Base-by-base conservation (phyloP, 1,139 yeast species). In the Hemisphaericaspora xylanilytica region DNA sequence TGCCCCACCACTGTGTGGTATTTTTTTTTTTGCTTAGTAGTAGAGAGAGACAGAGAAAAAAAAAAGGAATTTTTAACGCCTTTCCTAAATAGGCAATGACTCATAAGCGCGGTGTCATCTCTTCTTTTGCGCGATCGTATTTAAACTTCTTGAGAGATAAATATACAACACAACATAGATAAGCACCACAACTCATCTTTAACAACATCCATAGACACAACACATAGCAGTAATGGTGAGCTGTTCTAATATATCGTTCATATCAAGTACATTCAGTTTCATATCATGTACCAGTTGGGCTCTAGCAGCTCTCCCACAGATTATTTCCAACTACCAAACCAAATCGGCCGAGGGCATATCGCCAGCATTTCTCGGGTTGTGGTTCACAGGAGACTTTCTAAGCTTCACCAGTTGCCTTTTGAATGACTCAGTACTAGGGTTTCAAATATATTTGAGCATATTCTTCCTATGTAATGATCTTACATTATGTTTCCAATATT, bases 301-400 rank as follows among this genome's bases (percentile, higher is more conserved):
- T 32, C 81, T 89, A 51, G 96, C 97, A 1, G 94, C 87, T 56
- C 62, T 87, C 18, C 97, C 97, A 0, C 98, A 90, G 57, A 81
- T 88, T 14, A 62, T 80, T 43, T 79, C 82, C 52, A 90, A 90
- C 53, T 86, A 85, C 59, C 68, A 68, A 25, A 78, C 74, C 55
- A 82, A 86, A 53, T 83, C 95, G 1, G 95, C 94, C 1, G 95
- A 83, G 28, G 97, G 97, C 1, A 70, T 92, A 22, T 85, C 96
- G 6, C 77, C 85, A n/a, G 72, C 74, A 8, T 88, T 90, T 51
- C 69, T 92, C 5, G 46, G 76, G 14, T 78, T 85, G 40, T 89
- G 97, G 96, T 75, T 87, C 45, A 56, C 79, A 46, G 98, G 97
- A 4, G 98, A 92, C 57, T 70, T 85, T 18, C 70, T 92, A 10